Evolutionary conservation across 1,284 basidiomycete genomes (phyloP).

Genomic region (Cryptococcus sp.): DNA sequence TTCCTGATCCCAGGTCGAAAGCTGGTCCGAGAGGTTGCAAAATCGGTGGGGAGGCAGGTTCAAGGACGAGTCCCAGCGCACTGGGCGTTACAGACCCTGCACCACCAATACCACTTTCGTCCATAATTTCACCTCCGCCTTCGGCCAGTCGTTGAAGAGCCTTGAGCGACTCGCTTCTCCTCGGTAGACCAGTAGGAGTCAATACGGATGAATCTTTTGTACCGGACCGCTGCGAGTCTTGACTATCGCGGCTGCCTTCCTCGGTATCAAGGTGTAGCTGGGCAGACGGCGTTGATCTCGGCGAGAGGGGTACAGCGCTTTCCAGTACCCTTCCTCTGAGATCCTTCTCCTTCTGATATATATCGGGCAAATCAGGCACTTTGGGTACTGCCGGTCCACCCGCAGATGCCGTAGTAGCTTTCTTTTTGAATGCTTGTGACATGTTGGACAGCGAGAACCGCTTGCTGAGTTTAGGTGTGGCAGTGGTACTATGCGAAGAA

Average conservation of each 20-base stretch:
- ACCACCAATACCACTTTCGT: not conserved
- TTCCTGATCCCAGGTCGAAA: not conserved
- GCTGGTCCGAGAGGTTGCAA: not conserved
- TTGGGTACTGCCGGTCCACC: slow-evolving; percentile 13
- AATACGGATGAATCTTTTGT: not conserved
- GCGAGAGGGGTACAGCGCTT: slow-evolving; percentile 11
- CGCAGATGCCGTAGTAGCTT: slow-evolving; percentile 1
- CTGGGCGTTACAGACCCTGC: not conserved
- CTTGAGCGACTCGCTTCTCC: not conserved
- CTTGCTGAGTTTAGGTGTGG: slow-evolving; percentile 20
- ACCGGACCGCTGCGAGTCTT: not conserved
- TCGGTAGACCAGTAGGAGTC: not conserved
- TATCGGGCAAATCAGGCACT: slow-evolving; percentile 32
- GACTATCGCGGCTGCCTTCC: not conserved
- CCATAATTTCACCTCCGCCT: not conserved
- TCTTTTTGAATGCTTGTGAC: slow-evolving; percentile 34
- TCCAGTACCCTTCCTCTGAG: slow-evolving; percentile 11
- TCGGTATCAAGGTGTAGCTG: slow-evolving; percentile 2
- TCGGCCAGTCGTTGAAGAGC: not conserved
- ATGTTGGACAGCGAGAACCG: slow-evolving; percentile 39
- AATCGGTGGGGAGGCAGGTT: not conserved
- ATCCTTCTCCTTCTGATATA: slow-evolving; percentile 20
- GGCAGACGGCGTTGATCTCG: not conserved
- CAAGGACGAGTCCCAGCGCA: not conserved
- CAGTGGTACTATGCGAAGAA: not conserved